Conservation (phyloP, 2,329 filamentous ascomycete genomes). For the Fonsecaea pedrosoi region DNA sequence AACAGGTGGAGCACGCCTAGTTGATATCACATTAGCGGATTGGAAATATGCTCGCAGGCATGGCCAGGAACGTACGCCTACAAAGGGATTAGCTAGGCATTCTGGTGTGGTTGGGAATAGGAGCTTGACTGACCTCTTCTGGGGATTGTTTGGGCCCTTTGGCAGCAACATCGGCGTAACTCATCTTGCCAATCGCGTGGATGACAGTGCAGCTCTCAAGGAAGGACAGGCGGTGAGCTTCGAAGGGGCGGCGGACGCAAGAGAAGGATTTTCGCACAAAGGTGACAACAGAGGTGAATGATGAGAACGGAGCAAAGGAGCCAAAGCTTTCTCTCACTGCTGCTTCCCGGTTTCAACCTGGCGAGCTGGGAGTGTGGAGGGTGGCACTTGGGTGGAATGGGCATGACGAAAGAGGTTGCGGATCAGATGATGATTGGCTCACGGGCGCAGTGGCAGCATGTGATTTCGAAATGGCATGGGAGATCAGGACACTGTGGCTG, state of each 20-base stretch:
- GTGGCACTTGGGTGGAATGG: background rate
- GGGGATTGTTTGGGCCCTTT: conserved; percentile 55
- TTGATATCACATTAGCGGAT: conserved; percentile 21
- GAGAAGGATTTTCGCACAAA: background rate
- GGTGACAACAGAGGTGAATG: conserved; percentile 5
- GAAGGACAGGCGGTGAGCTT: background rate
- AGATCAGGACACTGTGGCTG: background rate
- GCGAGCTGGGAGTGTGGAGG: background rate
- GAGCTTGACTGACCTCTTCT: conserved; percentile 51
- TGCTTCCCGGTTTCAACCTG: conserved; percentile 18
- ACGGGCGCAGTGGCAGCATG: background rate
- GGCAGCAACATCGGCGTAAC: conserved; percentile 57
- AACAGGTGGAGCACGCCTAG: conserved; percentile 52
- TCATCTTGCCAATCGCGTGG: conserved; percentile 47
- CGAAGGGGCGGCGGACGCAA: background rate
- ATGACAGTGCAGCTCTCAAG: conserved; percentile 5
- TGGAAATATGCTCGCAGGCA: conserved; percentile 47
- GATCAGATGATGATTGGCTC: conserved; percentile 5
- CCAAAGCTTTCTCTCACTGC: conserved; percentile 14
- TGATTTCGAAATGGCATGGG: conserved; percentile 1
- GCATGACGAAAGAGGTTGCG: conserved; percentile 15
- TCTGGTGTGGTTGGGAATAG: conserved; percentile 29
- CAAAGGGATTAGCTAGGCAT: conserved; percentile 10
- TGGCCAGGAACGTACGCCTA: conserved; percentile 31
- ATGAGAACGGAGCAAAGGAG: conserved; percentile 15